Percentiles rank a stretch among this genome's conserved stretches.
These are phyloP conservation scores for Mediolabrus comicus DNA, from an alignment of 108 stramenopile genomes.

Conservation along the genomic window DNA sequence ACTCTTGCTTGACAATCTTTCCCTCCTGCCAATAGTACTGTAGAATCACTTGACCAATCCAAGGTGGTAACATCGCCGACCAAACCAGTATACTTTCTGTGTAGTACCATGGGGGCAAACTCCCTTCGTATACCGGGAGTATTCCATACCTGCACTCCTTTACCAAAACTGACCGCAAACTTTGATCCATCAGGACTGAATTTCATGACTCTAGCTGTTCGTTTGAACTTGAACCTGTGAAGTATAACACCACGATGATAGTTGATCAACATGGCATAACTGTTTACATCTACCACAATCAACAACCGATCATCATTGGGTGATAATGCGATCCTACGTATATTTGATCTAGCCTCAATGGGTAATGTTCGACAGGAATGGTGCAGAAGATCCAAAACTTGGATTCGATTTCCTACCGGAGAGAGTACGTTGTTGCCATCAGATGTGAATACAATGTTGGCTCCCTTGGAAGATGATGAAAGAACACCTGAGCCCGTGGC, in stretches of 20 bases:
- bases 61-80: constrained; percentile 81
- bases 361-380: constrained; percentile 89
- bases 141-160: constrained; percentile 92
- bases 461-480: constrained; percentile 61
- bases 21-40: constrained; percentile 80
- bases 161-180: constrained; percentile 92
- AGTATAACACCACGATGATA: constrained; percentile 85
- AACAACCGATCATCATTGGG: constrained; percentile 82
- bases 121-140: constrained; percentile 85
- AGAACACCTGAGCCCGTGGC: constrained; percentile 46
- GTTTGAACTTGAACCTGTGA: constrained; percentile 93
- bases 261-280: constrained; percentile 78
- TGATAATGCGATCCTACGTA: constrained; percentile 83
- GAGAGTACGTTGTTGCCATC: constrained; percentile 89
- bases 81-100: constrained; percentile 89
- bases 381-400: constrained; percentile 86
- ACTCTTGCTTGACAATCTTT: constrained; percentile 86
- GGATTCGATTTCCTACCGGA: constrained; percentile 93
- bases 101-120: constrained; percentile 91
- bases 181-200: constrained; percentile 90
- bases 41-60: constrained; percentile 89
- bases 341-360: constrained; percentile 89
- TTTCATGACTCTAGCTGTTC: constrained; percentile 68
- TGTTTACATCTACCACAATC: constrained; percentile 80
- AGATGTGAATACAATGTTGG: constrained; percentile 91